Evolutionary conservation across 805 yeast species (phyloP).

Genomic region (Nakazawaea holstii): DNA sequence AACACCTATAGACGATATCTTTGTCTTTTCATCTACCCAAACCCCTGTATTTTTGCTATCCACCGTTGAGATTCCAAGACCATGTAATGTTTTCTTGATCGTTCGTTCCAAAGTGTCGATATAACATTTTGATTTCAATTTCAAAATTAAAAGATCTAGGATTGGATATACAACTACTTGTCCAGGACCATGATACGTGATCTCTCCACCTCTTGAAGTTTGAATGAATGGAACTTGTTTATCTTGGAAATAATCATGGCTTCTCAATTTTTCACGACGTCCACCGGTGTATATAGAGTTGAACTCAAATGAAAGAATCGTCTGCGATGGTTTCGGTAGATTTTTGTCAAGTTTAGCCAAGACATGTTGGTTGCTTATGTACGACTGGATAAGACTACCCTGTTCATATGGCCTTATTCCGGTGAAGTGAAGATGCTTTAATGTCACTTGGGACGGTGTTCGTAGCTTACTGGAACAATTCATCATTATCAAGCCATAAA

Average conservation of each 20-base stretch:
- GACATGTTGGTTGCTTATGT: not conserved
- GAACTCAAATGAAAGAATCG: constrained; percentile 74
- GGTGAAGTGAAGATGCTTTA: constrained; percentile 7
- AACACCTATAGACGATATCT: constrained; percentile 87
- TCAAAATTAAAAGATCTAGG: constrained; percentile 60
- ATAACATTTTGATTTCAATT: constrained; percentile 46
- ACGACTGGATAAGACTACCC: constrained; percentile 3
- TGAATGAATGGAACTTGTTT: constrained; percentile 57
- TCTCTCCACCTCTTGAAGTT: constrained; percentile 88
- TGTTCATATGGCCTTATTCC: not conserved
- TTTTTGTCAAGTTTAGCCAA: not conserved
- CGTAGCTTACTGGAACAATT: not conserved
- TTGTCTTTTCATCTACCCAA: constrained; percentile 57
- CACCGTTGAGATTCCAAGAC: constrained; percentile 35
- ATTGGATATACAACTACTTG: constrained; percentile 85
- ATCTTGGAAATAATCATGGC: constrained; percentile 3
- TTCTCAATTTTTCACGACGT: constrained; percentile 51
- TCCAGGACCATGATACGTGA: constrained; percentile 96
- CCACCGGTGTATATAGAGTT: constrained; percentile 90
- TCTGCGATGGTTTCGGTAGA: not conserved
- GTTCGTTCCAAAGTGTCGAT: constrained; percentile 42
- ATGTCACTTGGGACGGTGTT: not conserved
- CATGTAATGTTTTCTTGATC: constrained; percentile 18
- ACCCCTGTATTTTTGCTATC: constrained; percentile 80
- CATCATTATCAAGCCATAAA: not conserved